Evolutionary conservation across 2,329 filamentous ascomycete species (phyloP).

Genomic region (Pseudocercospora ulei): DNA sequence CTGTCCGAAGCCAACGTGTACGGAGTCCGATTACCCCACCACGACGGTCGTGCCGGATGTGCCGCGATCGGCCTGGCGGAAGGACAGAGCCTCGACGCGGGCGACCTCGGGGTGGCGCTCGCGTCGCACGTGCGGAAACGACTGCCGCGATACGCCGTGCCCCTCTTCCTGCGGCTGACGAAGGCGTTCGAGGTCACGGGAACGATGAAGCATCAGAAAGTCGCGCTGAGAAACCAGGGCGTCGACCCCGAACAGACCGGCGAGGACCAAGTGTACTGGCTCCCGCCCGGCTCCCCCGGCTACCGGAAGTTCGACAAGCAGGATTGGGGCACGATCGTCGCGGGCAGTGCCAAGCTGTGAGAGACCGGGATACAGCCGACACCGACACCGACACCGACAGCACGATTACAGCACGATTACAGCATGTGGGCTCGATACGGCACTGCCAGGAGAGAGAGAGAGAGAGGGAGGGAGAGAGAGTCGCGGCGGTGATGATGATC

Average conservation of each 20-base stretch:
- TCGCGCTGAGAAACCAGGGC: constrained; percentile 59
- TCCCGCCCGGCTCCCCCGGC: constrained; percentile 46
- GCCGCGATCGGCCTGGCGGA: constrained; percentile 54
- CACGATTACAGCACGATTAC: constrained; percentile 3
- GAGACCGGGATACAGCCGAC: too few relatives aligned
- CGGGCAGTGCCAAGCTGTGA: constrained; percentile 65
- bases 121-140: constrained; percentile 49
- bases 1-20: constrained; percentile 79
- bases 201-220: constrained; percentile 84
- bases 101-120: constrained; percentile 42
- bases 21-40: constrained; percentile 65
- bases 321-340: constrained; percentile 61
- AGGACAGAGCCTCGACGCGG: constrained; percentile 33
- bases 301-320: constrained; percentile 58
- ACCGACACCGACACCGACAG: constrained; percentile 1
- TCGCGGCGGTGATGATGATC: too few relatives aligned
- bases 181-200: constrained; percentile 58
- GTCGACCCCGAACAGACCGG: constrained; percentile 54
- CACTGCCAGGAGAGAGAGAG: too few relatives aligned
- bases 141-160: constrained; percentile 65
- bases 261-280: constrained; percentile 53
- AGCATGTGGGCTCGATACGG: too few relatives aligned
- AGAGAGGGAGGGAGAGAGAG: too few relatives aligned
- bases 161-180: constrained; percentile 64
- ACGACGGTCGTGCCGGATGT: constrained; percentile 77